These are phyloP conservation scores for Sclerotiophoma versabilis DNA, from an alignment of 2,329 filamentous ascomycete species.

Conservation along the genomic window DNA sequence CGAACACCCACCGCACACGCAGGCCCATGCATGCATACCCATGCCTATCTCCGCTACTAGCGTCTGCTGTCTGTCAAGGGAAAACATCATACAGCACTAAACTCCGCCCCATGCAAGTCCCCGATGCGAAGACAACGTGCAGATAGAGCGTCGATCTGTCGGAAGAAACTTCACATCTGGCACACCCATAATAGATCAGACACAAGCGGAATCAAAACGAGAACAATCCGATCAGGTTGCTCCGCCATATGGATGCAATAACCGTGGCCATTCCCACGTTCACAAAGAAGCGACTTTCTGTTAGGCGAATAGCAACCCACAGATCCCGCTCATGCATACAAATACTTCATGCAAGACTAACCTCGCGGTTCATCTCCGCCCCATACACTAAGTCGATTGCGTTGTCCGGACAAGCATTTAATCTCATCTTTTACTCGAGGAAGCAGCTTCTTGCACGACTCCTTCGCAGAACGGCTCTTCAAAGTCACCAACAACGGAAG, in stretches of 20 bases:
- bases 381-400: neutral
- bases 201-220: neutral
- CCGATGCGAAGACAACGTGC: neutral
- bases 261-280: neutral
- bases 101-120: slow-evolving; percentile 3
- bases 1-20: neutral
- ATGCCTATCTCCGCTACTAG: slow-evolving; percentile 7
- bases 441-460: neutral
- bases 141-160: neutral
- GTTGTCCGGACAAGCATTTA: neutral
- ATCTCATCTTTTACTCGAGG: neutral
- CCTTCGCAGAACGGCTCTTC: neutral
- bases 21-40: neutral
- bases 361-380: neutral
- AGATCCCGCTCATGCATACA: neutral
- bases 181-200: neutral
- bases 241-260: neutral
- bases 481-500: neutral
- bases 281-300: too few species aligned
- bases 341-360: neutral
- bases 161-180: neutral
- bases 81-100: neutral
- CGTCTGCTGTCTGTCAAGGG: neutral
- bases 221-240: neutral
- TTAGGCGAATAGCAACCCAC: too few species aligned